These are phyloP conservation scores for Zygoascus sp. DNA, from an alignment of 1,139 yeast genomes.

Conservation along the genomic window DNA sequence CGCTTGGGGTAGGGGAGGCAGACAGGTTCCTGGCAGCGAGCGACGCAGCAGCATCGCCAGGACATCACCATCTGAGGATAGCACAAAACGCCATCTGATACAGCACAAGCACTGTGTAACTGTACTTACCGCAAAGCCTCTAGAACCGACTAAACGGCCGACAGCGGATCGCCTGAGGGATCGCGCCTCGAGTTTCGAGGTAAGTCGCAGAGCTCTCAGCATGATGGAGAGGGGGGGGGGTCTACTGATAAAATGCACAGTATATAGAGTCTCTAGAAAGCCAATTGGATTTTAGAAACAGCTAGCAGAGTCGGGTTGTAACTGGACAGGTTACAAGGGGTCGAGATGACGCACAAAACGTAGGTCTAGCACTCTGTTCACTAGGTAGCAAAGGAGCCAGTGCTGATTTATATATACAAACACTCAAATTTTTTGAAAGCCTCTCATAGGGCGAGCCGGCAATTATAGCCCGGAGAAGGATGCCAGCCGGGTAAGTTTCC, in stretches of 20 bases:
- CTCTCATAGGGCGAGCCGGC: constrained; percentile 1
- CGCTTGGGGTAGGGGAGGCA: neutral
- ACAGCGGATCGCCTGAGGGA: constrained; percentile 14
- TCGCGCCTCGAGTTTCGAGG: constrained; percentile 16
- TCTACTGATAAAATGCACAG: neutral
- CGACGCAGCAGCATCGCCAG: too few relatives aligned
- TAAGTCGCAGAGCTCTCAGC: constrained; percentile 23
- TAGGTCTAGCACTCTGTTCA: neutral
- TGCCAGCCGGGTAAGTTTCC: neutral
- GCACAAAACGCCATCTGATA: neutral
- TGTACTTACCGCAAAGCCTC: constrained; percentile 21
- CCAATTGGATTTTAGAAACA: neutral
- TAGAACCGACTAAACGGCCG: constrained; percentile 14
- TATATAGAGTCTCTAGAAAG: neutral
- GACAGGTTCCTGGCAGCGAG: too few relatives aligned
- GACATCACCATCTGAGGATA: too few relatives aligned
- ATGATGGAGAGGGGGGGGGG: constrained; percentile 13
- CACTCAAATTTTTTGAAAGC: constrained; percentile 1
- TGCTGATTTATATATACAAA: neutral
- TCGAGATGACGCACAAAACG: neutral
- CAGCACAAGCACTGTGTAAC: neutral
- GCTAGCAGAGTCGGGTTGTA: neutral
- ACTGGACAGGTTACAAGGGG: neutral
- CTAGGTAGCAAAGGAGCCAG: neutral
- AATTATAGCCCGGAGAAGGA: neutral